A percentile compares a stretch with the other conserved stretches of the same genome.
phyloP scores from a whole-genome alignment of 306 rosid species.

The Sindora glabra region DNA sequence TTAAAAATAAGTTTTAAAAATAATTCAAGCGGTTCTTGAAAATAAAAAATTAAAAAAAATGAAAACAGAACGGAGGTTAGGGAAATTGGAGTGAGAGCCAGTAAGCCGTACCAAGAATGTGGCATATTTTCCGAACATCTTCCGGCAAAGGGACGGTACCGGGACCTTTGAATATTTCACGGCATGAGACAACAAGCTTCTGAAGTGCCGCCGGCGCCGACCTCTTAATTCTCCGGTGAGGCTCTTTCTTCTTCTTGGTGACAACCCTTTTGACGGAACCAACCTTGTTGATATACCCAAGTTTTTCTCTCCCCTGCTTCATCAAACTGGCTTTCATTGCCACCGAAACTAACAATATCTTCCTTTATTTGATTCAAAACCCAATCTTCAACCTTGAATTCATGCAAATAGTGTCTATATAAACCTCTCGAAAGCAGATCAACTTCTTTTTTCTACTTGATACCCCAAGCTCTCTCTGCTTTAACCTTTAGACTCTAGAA shows the following conservation, averaged over 20 bases:
- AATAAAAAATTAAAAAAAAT: too few relatives aligned
- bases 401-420: neutral
- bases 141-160: slow-evolving; percentile 48
- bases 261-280: slow-evolving; percentile 35
- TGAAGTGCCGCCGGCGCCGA: slow-evolving; percentile 33
- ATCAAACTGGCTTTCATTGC: slow-evolving; percentile 25
- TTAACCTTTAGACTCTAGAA: neutral
- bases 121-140: slow-evolving; percentile 38
- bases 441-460: too few relatives aligned
- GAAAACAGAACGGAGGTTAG: too few relatives aligned
- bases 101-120: slow-evolving; percentile 62
- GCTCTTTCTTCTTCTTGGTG: slow-evolving; percentile 27
- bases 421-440: neutral
- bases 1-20: too few relatives aligned
- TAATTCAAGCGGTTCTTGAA: too few relatives aligned
- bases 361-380: too few relatives aligned
- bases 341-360: neutral
- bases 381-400: neutral
- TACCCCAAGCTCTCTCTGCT: neutral
- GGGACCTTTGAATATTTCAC: slow-evolving; percentile 51
- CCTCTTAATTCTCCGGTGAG: slow-evolving; percentile 19
- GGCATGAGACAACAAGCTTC: slow-evolving; percentile 45
- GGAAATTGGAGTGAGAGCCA: too few relatives aligned
- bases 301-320: slow-evolving; percentile 16
- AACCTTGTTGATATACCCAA: slow-evolving; percentile 28